Percentiles rank a stretch among this genome's conserved stretches.
These are phyloP conservation scores for Cystobasidium sp. DNA, from an alignment of 1,284 basidiomycete species.

Conservation along the genomic window DNA sequence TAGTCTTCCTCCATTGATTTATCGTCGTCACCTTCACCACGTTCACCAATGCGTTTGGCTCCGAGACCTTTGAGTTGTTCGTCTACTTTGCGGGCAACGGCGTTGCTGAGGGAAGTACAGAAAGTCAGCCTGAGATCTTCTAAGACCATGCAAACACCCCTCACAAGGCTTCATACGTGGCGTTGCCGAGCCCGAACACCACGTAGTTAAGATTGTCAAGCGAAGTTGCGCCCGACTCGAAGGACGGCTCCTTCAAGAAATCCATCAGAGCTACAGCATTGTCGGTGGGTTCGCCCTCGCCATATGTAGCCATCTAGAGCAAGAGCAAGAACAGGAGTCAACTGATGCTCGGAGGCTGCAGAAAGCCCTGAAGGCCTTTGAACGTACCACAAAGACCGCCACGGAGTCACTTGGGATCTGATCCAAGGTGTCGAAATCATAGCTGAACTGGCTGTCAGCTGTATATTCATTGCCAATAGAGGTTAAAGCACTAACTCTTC, in stretches of 20 bases:
- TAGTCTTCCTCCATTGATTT: conserved; percentile 99
- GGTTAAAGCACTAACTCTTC: too few relatives aligned
- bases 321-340: too few relatives aligned
- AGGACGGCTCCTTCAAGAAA: conserved; percentile 82
- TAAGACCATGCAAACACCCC: background rate
- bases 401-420: conserved; percentile 60
- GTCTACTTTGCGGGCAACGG: conserved; percentile 82
- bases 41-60: conserved; percentile 81
- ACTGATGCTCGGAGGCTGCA: too few relatives aligned
- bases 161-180: too few relatives aligned
- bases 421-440: conserved; percentile 96
- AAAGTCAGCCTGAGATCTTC: background rate
- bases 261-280: conserved; percentile 96
- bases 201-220: conserved; percentile 90
- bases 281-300: conserved; percentile 96
- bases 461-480: too few relatives aligned
- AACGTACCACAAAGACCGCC: too few relatives aligned
- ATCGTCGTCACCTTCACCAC: conserved; percentile 97
- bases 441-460: too few relatives aligned
- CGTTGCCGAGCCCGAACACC: conserved; percentile 89
- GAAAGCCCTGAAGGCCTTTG: too few relatives aligned
- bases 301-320: conserved; percentile 89
- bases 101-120: conserved; percentile 62
- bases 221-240: too few relatives aligned
- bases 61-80: conserved; percentile 75